Conservation (phyloP, 1,284 basidiomycete species). For the Singerocomus inundabilis region DNA sequence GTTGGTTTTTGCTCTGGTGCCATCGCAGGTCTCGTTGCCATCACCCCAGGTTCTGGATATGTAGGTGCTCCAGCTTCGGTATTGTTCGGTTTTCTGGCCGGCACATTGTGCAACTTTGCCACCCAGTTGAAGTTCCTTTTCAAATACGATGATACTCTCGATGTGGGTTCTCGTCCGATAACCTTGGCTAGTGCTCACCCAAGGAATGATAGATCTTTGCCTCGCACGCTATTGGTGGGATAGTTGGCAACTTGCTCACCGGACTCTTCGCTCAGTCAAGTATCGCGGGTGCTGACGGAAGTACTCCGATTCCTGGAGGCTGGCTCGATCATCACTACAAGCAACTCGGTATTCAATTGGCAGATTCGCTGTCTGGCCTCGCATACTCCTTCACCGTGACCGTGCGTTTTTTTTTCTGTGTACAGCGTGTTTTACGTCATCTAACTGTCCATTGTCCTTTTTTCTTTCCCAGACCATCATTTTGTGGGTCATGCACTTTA, state of each 20-base stretch:
- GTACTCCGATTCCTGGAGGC: conserved; percentile 73
- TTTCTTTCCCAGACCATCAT: conserved; percentile 63
- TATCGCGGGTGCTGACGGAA: conserved; percentile 83
- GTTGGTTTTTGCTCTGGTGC: conserved; percentile 98
- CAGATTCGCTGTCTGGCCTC: conserved; percentile 74
- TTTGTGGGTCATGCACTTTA: conserved; percentile 90
- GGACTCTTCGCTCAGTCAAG: conserved; percentile 87
- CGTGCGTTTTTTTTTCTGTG: conserved; percentile 39
- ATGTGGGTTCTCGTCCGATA: conserved; percentile 44
- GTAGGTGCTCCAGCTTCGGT: conserved; percentile 86
- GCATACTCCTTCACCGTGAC: conserved; percentile 83
- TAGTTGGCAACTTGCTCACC: conserved; percentile 85
- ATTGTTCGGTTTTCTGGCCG: conserved; percentile 83
- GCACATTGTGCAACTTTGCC: conserved; percentile 87
- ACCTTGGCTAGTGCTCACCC: neutral
- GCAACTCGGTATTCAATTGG: conserved; percentile 88
- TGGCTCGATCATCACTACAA: conserved; percentile 88
- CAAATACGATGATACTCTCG: conserved; percentile 76
- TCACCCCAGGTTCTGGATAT: conserved; percentile 90
- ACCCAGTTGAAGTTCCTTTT: conserved; percentile 89
- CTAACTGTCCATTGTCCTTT: neutral
- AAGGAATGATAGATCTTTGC: conserved; percentile 69
- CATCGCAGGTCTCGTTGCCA: conserved; percentile 86
- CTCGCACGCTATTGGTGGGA: conserved; percentile 84
- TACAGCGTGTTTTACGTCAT: neutral